Conservation (phyloP, 176 grass and related monocot species). For the Eleusine coracana region DNA sequence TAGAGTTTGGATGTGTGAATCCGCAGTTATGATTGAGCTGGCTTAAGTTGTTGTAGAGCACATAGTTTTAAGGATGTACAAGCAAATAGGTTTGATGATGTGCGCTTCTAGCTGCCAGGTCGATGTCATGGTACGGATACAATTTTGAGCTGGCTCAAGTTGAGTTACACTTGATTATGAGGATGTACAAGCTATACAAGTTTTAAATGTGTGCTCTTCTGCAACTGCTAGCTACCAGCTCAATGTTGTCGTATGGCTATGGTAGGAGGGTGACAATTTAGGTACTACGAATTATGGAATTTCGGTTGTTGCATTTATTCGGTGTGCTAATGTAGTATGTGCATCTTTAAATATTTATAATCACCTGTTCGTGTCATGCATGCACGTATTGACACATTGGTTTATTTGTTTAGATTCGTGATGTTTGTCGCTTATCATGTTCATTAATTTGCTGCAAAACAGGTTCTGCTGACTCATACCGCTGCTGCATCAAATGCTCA, state of each 20-base stretch:
- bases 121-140: not conserved
- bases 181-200: not conserved
- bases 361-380: not conserved
- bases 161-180: conserved; percentile 6
- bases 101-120: not conserved
- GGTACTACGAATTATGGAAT: not conserved
- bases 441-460: conserved; percentile 26
- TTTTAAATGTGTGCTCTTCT: not conserved
- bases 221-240: not conserved
- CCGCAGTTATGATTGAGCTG: conserved; percentile 4
- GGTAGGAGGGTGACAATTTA: not conserved
- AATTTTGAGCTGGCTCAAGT: conserved; percentile 21
- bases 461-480: conserved; percentile 34
- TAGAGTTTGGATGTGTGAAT: conserved; percentile 1
- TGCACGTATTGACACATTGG: not conserved
- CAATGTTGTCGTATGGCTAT: not conserved
- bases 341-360: not conserved
- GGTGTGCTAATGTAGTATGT: conserved; percentile 3
- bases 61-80: not conserved
- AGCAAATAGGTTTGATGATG: not conserved
- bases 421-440: conserved; percentile 9
- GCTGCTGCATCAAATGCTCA: conserved; percentile 27
- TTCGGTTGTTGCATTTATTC: not conserved
- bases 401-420: not conserved
- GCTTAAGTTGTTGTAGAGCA: not conserved